Base-by-base conservation (phyloP, 1,284 basidiomycete species). In the Tylopilus sp. region DNA sequence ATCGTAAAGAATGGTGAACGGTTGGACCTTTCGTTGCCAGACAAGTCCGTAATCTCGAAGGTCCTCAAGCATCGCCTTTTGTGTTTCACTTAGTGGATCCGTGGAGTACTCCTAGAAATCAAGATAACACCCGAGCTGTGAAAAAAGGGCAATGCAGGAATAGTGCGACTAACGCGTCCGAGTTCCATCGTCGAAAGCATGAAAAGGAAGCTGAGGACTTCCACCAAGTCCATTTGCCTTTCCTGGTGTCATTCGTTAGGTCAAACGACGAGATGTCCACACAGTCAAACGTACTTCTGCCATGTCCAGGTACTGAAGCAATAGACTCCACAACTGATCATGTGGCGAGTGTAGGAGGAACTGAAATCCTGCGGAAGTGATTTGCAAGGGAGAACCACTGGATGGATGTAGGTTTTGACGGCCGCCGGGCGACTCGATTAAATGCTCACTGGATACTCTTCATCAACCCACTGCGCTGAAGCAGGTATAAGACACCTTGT, bases 341-440 rank as follows among this genome's bases (percentile, higher is more conserved):
- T 98, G 95, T n/a, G 98, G 93, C 53, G 97, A 93, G 77, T 98
- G 94, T 29, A 99, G 87, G 61, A 99, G 86, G 77, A 99, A 99
- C 76, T 99, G 97, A 78, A 99, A 99, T 15, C 98, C 98, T 53
- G 91, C 86, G 16, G 96, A 98, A 16, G 97, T 99, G 79, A 99
- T 99, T 69, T 92, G 91, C 62, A 91, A 83, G 77, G 84, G 72
- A 72, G 83, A 80, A 70, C 87, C 82, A 71, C 87, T 89, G 69
- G 65, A 71, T 71, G 65, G 68, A 73, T 58, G 54, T 53, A 65
- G 53, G 69, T 58, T 58, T 24, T 56, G 12, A 61, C 56, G 36
- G 32, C 39, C 57, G 57, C 7, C 9, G 54, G 55, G 36, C 4
- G 52, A 38, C 57, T 52, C 47, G 36, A n/a, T 57, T 39, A 52